Evolutionary conservation across 2,329 filamentous ascomycete species (phyloP).

Genomic region (Trichoderma koningii): DNA sequence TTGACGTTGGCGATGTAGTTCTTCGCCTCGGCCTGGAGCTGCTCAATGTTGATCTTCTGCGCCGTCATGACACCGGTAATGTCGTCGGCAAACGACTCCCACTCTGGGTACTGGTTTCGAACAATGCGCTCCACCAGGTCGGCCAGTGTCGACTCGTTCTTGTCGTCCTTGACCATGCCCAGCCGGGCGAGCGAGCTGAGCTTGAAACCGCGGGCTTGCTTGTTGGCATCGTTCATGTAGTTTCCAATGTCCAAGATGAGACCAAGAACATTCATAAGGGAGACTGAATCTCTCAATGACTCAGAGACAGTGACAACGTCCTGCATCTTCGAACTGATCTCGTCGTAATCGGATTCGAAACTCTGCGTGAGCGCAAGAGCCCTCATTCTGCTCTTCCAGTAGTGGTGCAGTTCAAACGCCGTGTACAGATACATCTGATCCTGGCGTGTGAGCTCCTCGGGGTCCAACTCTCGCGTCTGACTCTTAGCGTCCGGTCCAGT

Average conservation of each 20-base stretch:
- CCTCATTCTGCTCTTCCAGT: constrained; percentile 98
- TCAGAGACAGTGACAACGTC: constrained; percentile 88
- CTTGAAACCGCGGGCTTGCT: constrained; percentile 97
- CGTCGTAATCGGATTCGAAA: constrained; percentile 87
- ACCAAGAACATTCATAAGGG: constrained; percentile 92
- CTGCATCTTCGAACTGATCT: constrained; percentile 81
- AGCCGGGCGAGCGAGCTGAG: constrained; percentile 88
- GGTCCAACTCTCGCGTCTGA: constrained; percentile 81
- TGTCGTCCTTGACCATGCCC: constrained; percentile 98
- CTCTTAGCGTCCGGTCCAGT: constrained; percentile 81
- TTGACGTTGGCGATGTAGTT: constrained; percentile 93
- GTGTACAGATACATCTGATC: constrained; percentile 95
- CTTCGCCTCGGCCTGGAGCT: constrained; percentile 82
- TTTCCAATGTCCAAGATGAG: constrained; percentile 98
- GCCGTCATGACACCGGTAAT: constrained; percentile 75
- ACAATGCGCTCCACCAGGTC: constrained; percentile 97
- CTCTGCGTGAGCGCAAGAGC: constrained; percentile 81
- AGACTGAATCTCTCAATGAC: constrained; percentile 84
- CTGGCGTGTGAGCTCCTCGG: constrained; percentile 83
- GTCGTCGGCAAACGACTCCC: constrained; percentile 85
- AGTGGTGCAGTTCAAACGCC: constrained; percentile 91
- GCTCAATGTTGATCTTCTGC: constrained; percentile 94
- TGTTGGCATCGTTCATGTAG: constrained; percentile 99
- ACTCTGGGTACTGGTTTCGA: constrained; percentile 92
- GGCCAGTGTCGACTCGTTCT: constrained; percentile 94